Conservation (phyloP, 176 grass and related monocot species). For the Aegilops umbellulata region DNA sequence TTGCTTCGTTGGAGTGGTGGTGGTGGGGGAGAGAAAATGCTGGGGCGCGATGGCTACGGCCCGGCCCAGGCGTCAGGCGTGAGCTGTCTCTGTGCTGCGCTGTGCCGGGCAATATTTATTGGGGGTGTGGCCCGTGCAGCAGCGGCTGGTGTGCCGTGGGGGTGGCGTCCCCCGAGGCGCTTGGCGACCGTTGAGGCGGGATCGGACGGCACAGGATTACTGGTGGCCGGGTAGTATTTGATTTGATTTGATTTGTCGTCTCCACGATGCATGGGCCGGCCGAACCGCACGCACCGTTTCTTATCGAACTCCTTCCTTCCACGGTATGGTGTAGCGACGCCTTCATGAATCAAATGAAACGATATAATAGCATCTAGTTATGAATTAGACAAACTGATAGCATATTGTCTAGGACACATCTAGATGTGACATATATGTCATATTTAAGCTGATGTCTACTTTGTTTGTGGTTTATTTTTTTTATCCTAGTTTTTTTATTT, state of each 20-base stretch:
- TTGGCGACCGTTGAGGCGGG: background rate
- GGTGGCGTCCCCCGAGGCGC: background rate
- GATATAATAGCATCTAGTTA: too few relatives aligned
- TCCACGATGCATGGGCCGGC: background rate
- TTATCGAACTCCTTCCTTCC: background rate
- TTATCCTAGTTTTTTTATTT: too few relatives aligned
- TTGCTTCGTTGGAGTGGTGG: background rate
- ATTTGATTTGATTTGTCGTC: background rate
- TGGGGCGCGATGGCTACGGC: background rate
- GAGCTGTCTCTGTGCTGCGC: background rate
- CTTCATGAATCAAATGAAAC: background rate
- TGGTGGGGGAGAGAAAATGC: background rate
- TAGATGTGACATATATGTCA: too few relatives aligned
- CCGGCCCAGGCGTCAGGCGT: background rate
- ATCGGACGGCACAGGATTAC: background rate
- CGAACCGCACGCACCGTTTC: background rate
- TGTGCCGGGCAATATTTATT: conserved; percentile 27
- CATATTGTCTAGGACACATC: too few relatives aligned
- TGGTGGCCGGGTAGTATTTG: background rate
- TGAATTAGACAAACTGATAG: too few relatives aligned
- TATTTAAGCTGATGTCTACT: too few relatives aligned
- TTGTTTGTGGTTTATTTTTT: too few relatives aligned
- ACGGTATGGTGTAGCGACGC: background rate
- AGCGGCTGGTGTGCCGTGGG: background rate
- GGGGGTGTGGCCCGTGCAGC: background rate